phyloP scores from a whole-genome alignment of 2,329 filamentous ascomycete genomes.

The Sordariomycetes sp. region DNA sequence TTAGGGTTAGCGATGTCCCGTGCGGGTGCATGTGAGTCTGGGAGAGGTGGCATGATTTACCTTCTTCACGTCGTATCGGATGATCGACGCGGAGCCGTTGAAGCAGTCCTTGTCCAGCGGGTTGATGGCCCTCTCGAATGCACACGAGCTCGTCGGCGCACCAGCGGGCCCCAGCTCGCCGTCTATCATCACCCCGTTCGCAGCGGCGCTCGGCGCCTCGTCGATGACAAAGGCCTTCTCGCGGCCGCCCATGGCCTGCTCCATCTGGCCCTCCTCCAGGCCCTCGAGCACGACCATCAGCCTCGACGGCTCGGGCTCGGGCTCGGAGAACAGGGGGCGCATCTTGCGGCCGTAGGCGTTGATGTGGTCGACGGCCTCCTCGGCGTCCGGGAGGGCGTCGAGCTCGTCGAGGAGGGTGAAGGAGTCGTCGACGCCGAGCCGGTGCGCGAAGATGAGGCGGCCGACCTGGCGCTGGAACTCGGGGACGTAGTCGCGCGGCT shows the following conservation, averaged over 20 bases:
- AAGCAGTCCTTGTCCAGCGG: conserved; percentile 34
- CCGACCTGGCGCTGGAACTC: conserved; percentile 40
- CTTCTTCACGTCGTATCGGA: conserved; percentile 31
- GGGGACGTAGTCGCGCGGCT: neutral
- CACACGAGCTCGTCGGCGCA: conserved; percentile 22
- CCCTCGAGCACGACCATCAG: conserved; percentile 51
- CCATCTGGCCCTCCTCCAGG: conserved; percentile 33
- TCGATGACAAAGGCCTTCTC: conserved; percentile 35
- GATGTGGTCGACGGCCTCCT: conserved; percentile 44
- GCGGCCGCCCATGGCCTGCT: conserved; percentile 27
- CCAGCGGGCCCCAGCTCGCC: conserved; percentile 28
- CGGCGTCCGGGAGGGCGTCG: conserved; percentile 23
- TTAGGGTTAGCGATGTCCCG: neutral
- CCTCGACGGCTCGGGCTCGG: conserved; percentile 31
- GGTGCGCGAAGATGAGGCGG: conserved; percentile 48
- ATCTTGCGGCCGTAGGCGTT: conserved; percentile 47
- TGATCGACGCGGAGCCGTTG: conserved; percentile 28
- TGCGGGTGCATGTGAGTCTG: neutral
- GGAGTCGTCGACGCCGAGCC: conserved; percentile 35
- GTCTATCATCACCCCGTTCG: conserved; percentile 29
- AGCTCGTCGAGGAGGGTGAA: conserved; percentile 37
- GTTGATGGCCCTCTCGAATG: conserved; percentile 26
- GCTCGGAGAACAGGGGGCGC: conserved; percentile 35
- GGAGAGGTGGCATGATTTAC: conserved; percentile 15
- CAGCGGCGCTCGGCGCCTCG: conserved; percentile 30